Percentiles rank a stretch among this genome's conserved stretches.
Conservation (phyloP, 2,329 filamentous ascomycete species). For the Aspergillus sp. region DNA sequence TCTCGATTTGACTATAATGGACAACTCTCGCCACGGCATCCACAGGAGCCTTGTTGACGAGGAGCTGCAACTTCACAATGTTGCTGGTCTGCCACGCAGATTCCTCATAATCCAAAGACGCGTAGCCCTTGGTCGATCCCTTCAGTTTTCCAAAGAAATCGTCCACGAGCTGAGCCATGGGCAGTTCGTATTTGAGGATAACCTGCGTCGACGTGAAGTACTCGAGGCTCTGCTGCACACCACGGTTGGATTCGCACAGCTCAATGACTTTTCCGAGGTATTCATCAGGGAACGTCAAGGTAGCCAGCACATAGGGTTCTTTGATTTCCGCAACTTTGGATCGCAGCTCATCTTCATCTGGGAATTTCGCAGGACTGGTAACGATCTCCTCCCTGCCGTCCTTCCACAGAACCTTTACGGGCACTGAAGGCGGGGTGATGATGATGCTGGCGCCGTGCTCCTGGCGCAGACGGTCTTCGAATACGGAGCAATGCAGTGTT, state of each 20-base stretch:
- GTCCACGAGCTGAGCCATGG: conserved; percentile 85
- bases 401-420: conserved; percentile 77
- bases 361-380: conserved; percentile 84
- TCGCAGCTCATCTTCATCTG: conserved; percentile 62
- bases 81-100: conserved; percentile 78
- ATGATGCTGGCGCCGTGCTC: conserved; percentile 95
- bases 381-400: conserved; percentile 77
- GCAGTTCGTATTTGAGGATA: conserved; percentile 88
- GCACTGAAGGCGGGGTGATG: conserved; percentile 92
- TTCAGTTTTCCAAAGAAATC: conserved; percentile 98
- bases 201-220: conserved; percentile 93
- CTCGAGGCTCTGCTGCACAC: conserved; percentile 79
- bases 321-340: conserved; percentile 60
- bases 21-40: conserved; percentile 92
- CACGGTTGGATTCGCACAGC: conserved; percentile 85
- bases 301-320: conserved; percentile 75
- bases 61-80: conserved; percentile 83
- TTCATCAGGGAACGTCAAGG: conserved; percentile 87
- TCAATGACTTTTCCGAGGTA: conserved; percentile 94
- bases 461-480: conserved; percentile 89
- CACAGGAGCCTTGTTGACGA: conserved; percentile 90
- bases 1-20: conserved; percentile 75
- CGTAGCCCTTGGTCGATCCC: conserved; percentile 89
- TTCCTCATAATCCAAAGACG: conserved; percentile 94
- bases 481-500: conserved; percentile 98